These are phyloP conservation scores for Boechera stricta DNA, from an alignment of 345 rosid genomes.

Conservation along the genomic window DNA sequence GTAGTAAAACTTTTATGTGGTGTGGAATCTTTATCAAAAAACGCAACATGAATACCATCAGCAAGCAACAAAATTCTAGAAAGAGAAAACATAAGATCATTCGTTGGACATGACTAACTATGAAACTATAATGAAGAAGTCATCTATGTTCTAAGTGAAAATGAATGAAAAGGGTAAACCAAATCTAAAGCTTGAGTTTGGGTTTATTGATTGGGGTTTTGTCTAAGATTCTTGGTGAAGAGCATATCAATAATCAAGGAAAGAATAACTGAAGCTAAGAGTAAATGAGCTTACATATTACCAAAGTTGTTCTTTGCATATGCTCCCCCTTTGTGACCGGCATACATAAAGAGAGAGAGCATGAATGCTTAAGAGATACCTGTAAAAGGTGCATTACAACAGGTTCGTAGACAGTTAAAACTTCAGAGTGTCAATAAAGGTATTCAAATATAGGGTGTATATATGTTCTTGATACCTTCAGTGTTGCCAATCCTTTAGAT, in stretches of 20 bases:
- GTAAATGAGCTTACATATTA: slow-evolving; percentile 66
- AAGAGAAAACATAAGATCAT: background rate
- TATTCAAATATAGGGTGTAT: slow-evolving; percentile 5
- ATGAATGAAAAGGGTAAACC: slow-evolving; percentile 17
- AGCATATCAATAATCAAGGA: no score
- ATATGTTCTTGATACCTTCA: slow-evolving; percentile 66
- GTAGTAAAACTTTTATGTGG: slow-evolving; percentile 8
- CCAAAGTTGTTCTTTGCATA: slow-evolving; percentile 99
- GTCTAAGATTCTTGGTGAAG: slow-evolving; percentile 16
- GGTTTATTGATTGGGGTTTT: background rate
- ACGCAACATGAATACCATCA: slow-evolving; percentile 10
- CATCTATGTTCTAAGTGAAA: background rate
- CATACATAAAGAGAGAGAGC: slow-evolving; percentile 98
- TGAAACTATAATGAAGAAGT: slow-evolving; percentile 18
- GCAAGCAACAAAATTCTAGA: background rate
- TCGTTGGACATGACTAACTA: slow-evolving; percentile 3
- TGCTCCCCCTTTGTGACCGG: slow-evolving; percentile 90
- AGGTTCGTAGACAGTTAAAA: slow-evolving; percentile 23
- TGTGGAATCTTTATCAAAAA: slow-evolving; percentile 24
- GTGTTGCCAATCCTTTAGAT: no score
- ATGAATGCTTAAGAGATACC: slow-evolving; percentile 97
- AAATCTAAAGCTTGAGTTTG: slow-evolving; percentile 18
- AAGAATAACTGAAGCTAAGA: slow-evolving; percentile 8
- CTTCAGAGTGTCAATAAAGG: background rate
- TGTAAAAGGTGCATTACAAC: slow-evolving; percentile 45